A percentile compares a stretch with the other conserved stretches of the same genome.
phyloP scores from a whole-genome alignment of 331 rosid genomes.

The Erythrophleum ivorense region DNA sequence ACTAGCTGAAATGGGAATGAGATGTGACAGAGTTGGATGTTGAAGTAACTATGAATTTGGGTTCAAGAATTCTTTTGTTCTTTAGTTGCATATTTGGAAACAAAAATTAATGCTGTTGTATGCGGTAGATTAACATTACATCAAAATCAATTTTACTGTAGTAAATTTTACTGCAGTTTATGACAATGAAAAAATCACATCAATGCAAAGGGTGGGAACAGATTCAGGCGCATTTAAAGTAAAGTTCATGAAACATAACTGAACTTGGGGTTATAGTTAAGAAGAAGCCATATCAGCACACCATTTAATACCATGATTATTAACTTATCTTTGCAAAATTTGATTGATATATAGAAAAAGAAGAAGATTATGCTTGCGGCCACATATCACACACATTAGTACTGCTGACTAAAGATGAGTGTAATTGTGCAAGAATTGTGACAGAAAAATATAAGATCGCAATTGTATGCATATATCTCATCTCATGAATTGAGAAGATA shows the following conservation, averaged over 20 bases:
- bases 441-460: neutral
- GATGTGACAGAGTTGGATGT: constrained; percentile 69
- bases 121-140: constrained; percentile 40
- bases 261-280: neutral
- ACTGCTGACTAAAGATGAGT: neutral
- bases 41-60: constrained; percentile 70
- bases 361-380: neutral
- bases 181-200: constrained; percentile 50
- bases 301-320: neutral
- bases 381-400: neutral
- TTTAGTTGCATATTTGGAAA: constrained; percentile 53
- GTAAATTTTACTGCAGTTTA: constrained; percentile 41
- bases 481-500: neutral
- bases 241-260: constrained; percentile 33
- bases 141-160: constrained; percentile 42
- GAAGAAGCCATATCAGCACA: neutral
- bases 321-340: neutral
- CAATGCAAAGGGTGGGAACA: constrained; percentile 39
- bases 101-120: constrained; percentile 26
- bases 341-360: neutral
- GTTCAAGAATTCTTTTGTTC: constrained; percentile 65
- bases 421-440: neutral
- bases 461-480: neutral
- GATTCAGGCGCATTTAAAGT: constrained; percentile 41
- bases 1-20: constrained; percentile 46